Conservation (phyloP, 352 stramenopile genomes). For the Globisporangium carolinianum region DNA sequence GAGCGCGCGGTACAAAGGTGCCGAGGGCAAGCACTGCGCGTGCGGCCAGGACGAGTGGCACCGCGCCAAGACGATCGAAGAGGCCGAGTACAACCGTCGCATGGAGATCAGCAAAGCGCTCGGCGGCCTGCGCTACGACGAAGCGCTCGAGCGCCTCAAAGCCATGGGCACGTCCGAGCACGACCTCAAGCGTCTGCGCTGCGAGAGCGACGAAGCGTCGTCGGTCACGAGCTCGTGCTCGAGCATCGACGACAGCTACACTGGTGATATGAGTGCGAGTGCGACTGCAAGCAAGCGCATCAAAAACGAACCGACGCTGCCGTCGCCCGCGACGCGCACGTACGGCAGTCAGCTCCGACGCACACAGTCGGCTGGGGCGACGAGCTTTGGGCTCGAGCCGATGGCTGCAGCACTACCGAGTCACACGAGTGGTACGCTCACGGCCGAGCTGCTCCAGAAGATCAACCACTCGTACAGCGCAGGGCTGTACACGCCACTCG, state of each 20-base stretch:
- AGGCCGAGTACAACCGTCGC: slow-evolving; percentile 76
- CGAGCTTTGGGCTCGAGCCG: slow-evolving; percentile 11
- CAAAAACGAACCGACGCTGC: slow-evolving; percentile 16
- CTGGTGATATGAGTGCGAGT: not conserved
- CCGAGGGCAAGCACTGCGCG: slow-evolving; percentile 74
- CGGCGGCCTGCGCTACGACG: slow-evolving; percentile 77
- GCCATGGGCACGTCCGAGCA: slow-evolving; percentile 52
- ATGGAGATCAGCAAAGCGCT: slow-evolving; percentile 82
- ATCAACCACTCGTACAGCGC: slow-evolving; percentile 20
- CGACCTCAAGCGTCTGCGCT: slow-evolving; percentile 44
- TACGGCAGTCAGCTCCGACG: slow-evolving; percentile 15
- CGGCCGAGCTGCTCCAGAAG: slow-evolving; percentile 15
- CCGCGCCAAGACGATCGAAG: slow-evolving; percentile 73
- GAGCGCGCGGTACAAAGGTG: slow-evolving; percentile 60
- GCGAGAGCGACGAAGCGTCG: slow-evolving; percentile 25
- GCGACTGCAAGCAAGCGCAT: slow-evolving; percentile 9
- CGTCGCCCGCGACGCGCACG: slow-evolving; percentile 15
- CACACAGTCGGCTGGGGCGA: slow-evolving; percentile 1
- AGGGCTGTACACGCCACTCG: slow-evolving; percentile 22
- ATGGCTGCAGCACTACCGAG: not conserved
- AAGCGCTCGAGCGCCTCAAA: slow-evolving; percentile 56
- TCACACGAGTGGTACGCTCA: not conserved
- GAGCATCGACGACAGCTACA: slow-evolving; percentile 6
- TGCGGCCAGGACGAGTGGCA: slow-evolving; percentile 83
- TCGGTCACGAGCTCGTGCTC: slow-evolving; percentile 20